Evolutionary conservation across 2,329 filamentous ascomycete species (phyloP).

Genomic region (Curvularia eragrostidis): DNA sequence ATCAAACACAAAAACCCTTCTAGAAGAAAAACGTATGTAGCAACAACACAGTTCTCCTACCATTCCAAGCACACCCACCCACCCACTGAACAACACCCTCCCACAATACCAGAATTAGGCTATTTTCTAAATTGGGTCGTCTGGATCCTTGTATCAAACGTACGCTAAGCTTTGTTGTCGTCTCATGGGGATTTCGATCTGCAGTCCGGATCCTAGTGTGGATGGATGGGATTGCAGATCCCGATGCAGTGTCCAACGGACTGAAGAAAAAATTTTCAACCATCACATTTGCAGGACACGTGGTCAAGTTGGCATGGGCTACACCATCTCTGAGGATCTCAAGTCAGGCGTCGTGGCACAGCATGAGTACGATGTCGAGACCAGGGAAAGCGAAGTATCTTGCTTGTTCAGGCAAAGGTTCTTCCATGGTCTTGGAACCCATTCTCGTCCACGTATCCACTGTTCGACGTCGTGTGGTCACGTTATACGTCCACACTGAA

Average conservation of each 20-base stretch:
- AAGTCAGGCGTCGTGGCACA: slow-evolving; percentile 5
- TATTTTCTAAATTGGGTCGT: neutral
- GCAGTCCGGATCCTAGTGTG: neutral
- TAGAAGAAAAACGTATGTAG: neutral
- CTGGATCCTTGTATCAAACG: neutral
- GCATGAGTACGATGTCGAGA: slow-evolving; percentile 12
- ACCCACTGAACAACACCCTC: neutral
- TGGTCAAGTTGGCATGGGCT: neutral
- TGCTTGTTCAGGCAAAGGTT: neutral
- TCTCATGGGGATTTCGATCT: slow-evolving; percentile 1
- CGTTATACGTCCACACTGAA: neutral
- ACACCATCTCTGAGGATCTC: neutral
- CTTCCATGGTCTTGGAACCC: too few species aligned
- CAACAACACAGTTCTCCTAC: neutral
- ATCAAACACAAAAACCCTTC: neutral
- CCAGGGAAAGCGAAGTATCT: neutral
- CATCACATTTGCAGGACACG: neutral
- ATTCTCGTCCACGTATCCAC: neutral
- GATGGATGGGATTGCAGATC: slow-evolving; percentile 5
- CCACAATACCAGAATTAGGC: slow-evolving; percentile 1
- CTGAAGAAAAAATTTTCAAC: neutral
- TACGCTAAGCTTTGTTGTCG: neutral
- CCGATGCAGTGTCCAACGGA: neutral
- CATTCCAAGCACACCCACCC: neutral
- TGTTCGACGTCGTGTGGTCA: neutral